Evolutionary conservation across 148 eudicot genomes (phyloP).

Genomic region (Rhododendron ferrugineum): DNA sequence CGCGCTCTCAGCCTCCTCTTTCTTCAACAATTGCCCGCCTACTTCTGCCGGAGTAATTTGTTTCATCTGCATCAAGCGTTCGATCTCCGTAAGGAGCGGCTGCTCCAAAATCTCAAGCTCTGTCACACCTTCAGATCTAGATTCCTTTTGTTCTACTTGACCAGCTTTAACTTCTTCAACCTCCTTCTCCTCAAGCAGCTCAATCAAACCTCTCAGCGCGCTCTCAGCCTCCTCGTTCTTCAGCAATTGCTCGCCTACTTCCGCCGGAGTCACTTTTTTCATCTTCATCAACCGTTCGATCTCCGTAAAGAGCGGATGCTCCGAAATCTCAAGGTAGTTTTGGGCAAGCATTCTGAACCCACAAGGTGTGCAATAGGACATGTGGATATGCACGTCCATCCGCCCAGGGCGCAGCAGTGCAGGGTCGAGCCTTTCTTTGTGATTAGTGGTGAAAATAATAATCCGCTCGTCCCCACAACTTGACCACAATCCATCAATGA

Average conservation of each 20-base stretch:
- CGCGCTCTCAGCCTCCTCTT: constrained; percentile 30
- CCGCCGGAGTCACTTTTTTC: constrained; percentile 39
- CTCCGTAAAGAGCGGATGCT: background rate
- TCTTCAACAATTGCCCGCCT: constrained; percentile 36
- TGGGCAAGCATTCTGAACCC: constrained; percentile 46
- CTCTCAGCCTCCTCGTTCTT: constrained; percentile 32
- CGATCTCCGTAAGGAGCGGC: constrained; percentile 8
- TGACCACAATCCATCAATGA: constrained; percentile 70
- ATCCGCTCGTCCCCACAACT: constrained; percentile 57
- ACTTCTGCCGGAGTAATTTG: constrained; percentile 45
- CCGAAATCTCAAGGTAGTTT: constrained; percentile 32
- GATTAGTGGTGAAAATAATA: constrained; percentile 63
- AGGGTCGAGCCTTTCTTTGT: constrained; percentile 57
- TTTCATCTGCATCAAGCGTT: constrained; percentile 14
- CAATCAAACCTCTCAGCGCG: constrained; percentile 25
- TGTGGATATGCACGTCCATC: constrained; percentile 70
- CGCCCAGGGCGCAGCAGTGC: constrained; percentile 62
- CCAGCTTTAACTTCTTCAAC: background rate
- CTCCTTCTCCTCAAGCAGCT: constrained; percentile 23
- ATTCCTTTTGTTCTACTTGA: no score
- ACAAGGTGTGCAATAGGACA: constrained; percentile 53
- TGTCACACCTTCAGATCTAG: no score
- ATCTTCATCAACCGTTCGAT: constrained; percentile 21
- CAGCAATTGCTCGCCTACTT: constrained; percentile 38
- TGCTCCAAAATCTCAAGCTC: constrained; percentile 20